These are phyloP conservation scores for Colletotrichum orbiculare DNA, from an alignment of 2,329 filamentous ascomycete genomes.

Conservation along the genomic window DNA sequence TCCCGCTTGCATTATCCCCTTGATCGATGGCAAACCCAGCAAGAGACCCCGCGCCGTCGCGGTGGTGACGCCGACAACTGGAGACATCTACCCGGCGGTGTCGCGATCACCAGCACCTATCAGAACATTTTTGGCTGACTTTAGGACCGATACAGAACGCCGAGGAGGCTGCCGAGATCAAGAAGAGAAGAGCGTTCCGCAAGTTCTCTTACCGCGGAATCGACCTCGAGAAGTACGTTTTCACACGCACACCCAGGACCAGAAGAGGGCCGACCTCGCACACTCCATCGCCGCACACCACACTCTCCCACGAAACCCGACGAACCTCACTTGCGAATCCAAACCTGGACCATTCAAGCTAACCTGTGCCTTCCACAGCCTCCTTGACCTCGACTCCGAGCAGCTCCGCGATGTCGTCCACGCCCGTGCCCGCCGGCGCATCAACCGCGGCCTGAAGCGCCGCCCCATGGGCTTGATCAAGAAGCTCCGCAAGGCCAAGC, in stretches of 20 bases:
- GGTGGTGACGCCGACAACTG: constrained; percentile 22
- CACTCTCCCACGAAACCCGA: not conserved
- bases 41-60: constrained; percentile 12
- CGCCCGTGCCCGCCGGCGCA: constrained; percentile 96
- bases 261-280: constrained; percentile 9
- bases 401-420: constrained; percentile 99
- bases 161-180: constrained; percentile 98
- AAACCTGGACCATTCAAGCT: constrained; percentile 33
- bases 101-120: constrained; percentile 6
- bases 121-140: constrained; percentile 44
- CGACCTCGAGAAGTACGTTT: constrained; percentile 96
- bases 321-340: constrained; percentile 4
- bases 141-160: constrained; percentile 74
- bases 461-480: constrained; percentile 99
- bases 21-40: constrained; percentile 19
- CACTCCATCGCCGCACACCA: constrained; percentile 1
- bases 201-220: constrained; percentile 99
- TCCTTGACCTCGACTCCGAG: constrained; percentile 98
- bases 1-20: constrained; percentile 34
- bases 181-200: constrained; percentile 99
- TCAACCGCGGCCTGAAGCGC: constrained; percentile 99
- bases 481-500: constrained; percentile 99
- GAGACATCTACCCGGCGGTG: constrained; percentile 1
- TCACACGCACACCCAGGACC: constrained; percentile 9
- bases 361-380: constrained; percentile 65